phyloP scores from a whole-genome alignment of 768 basidiomycete species.

The Gyrodon lividus region DNA sequence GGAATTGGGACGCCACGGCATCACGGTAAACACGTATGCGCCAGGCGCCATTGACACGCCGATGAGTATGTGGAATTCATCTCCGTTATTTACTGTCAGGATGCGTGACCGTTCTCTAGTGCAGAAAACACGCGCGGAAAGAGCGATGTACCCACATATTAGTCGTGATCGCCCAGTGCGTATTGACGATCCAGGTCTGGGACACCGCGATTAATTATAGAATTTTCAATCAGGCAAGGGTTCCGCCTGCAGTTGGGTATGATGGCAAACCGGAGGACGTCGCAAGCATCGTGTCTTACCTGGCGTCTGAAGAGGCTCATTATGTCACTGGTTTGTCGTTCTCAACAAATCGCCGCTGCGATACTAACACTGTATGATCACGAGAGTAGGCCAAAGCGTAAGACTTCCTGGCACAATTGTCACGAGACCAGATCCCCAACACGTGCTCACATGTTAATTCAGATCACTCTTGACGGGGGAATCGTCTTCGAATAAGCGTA shows the following conservation, averaged over 20 bases:
- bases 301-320: conserved; percentile 25
- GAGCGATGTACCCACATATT: not conserved
- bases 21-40: conserved; percentile 44
- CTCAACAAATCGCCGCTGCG: too few relatives aligned
- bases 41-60: conserved; percentile 14
- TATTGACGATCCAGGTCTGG: too few relatives aligned
- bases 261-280: conserved; percentile 19
- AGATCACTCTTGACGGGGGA: conserved; percentile 6
- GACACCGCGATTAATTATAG: too few relatives aligned
- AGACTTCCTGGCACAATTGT: not conserved
- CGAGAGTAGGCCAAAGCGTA: too few relatives aligned
- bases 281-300: conserved; percentile 23
- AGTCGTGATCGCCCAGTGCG: not conserved
- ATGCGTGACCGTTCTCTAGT: not conserved
- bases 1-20: conserved; percentile 37
- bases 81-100: not conserved
- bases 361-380: too few relatives aligned
- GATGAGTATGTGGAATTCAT: not conserved
- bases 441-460: not conserved
- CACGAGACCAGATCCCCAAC: not conserved
- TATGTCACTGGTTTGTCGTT: conserved; percentile 32
- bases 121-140: not conserved
- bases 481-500: conserved; percentile 1
- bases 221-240: not conserved
- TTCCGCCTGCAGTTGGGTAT: not conserved